These are phyloP conservation scores for Monosporascus sp. DNA, from an alignment of 2,329 filamentous ascomycete species.

Conservation along the genomic window DNA sequence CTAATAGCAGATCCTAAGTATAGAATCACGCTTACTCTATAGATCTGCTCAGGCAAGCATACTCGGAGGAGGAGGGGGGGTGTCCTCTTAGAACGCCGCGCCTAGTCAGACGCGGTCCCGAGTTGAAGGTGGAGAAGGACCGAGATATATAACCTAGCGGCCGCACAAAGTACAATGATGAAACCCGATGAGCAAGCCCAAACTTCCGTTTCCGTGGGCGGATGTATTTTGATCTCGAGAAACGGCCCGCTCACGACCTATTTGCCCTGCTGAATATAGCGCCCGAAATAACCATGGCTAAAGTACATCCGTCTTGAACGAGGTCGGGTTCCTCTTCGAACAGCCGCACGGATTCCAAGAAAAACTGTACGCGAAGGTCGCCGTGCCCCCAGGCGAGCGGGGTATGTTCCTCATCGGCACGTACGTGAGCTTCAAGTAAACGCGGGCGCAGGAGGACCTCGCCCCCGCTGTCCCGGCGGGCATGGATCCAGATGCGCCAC, in stretches of 20 bases:
- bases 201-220: neutral
- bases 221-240: neutral
- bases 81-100: too few relatives aligned
- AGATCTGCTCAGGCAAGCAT: too few relatives aligned
- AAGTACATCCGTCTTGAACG: neutral
- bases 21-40: too few relatives aligned
- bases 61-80: too few relatives aligned
- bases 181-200: neutral
- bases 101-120: too few relatives aligned
- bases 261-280: too few relatives aligned
- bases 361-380: neutral
- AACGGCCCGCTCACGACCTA: too few relatives aligned
- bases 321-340: neutral
- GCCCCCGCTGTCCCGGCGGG: neutral
- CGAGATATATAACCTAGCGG: too few relatives aligned
- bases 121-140: too few relatives aligned
- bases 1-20: too few relatives aligned
- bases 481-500: conserved; percentile 1
- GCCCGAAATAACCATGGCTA: too few relatives aligned
- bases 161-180: too few relatives aligned
- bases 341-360: conserved; percentile 1
- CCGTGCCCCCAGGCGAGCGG: neutral
- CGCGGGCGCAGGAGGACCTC: neutral
- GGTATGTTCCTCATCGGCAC: neutral
- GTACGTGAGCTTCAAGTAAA: conserved; percentile 3